Evolutionary conservation across 2,329 filamentous ascomycete species (phyloP), one percentile per base, ranked within the genome.

Genomic region (Aspergillus sclerotialis): DNA sequence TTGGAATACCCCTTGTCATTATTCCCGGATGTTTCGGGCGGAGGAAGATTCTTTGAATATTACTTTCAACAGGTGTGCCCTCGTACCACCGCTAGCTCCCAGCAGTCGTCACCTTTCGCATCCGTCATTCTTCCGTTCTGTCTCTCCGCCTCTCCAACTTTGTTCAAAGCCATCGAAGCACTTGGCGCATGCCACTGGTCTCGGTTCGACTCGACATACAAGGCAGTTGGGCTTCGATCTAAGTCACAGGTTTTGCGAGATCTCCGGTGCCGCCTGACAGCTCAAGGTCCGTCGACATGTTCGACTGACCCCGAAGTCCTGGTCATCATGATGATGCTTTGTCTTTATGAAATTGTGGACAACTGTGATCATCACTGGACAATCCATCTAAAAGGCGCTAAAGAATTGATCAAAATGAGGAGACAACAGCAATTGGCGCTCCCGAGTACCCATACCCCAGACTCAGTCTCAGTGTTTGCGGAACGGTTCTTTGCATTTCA

Each of bases 401-500:
- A 68, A 32, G 64, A 70, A 28, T 49, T 72, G 16, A 65, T 72
- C 28, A 53, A 60, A 2, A 49, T 63, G 4, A 55, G 67, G 11
- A 54, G 56, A 18, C 51, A 58, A 21, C 46, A 45, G 15, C 42
- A 43, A 11, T 34, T 35, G 9, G 15, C 34, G 7, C 32, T 41
- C 6, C 23, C 42, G 0, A 28, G 37, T 5, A 17, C 45, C 12
- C 45, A 44, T 5, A 26, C 33, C 15, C 15, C 36, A 7, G 51
- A 49, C 30, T 49, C 44, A n/a, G 50, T 61, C 0, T 60, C 49
- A 2, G 53, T 61, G 5, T 61, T 61, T 32, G 50, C 65, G 0
- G 68, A 72, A 40, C 56, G 61, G 1, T 72, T 70, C 40, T 72
- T 72, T 35, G 69, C 69, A 3, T 72, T 69, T 10, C 69, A 72